phyloP scores from a whole-genome alignment of 306 rosid genomes.

The Nissolia schottii region DNA sequence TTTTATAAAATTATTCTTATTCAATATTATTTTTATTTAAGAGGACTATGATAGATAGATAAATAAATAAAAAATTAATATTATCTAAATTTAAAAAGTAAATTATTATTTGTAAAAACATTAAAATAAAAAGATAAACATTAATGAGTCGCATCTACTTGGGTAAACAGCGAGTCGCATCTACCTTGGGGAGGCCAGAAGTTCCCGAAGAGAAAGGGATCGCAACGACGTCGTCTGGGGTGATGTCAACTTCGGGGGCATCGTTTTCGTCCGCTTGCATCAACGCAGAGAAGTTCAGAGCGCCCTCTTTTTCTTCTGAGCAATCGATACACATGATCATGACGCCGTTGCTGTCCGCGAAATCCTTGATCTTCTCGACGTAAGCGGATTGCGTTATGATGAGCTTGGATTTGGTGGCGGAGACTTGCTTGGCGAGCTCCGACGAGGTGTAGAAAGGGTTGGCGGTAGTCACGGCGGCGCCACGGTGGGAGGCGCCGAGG shows the following conservation, averaged over 20 bases:
- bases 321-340: constrained; percentile 39
- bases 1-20: too few relatives aligned
- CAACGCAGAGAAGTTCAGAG: constrained; percentile 32
- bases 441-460: constrained; percentile 63
- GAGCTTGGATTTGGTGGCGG: constrained; percentile 44
- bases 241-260: constrained; percentile 47
- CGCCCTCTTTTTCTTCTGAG: not conserved
- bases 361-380: constrained; percentile 41
- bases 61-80: too few relatives aligned
- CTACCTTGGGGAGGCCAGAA: constrained; percentile 65
- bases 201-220: constrained; percentile 82
- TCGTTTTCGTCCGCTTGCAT: constrained; percentile 40
- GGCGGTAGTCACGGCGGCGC: constrained; percentile 62
- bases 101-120: too few relatives aligned
- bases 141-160: too few relatives aligned
- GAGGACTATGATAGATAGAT: too few relatives aligned
- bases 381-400: constrained; percentile 48
- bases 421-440: constrained; percentile 57
- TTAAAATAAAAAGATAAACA: too few relatives aligned
- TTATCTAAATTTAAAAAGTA: too few relatives aligned
- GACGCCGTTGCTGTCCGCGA: constrained; percentile 16
- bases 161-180: too few relatives aligned
- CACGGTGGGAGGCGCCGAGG: constrained; percentile 59
- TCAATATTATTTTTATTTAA: too few relatives aligned
- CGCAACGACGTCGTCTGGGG: constrained; percentile 68